Base-by-base conservation (phyloP, 2,329 filamentous ascomycete species). In the Colletotrichum simmondsii region DNA sequence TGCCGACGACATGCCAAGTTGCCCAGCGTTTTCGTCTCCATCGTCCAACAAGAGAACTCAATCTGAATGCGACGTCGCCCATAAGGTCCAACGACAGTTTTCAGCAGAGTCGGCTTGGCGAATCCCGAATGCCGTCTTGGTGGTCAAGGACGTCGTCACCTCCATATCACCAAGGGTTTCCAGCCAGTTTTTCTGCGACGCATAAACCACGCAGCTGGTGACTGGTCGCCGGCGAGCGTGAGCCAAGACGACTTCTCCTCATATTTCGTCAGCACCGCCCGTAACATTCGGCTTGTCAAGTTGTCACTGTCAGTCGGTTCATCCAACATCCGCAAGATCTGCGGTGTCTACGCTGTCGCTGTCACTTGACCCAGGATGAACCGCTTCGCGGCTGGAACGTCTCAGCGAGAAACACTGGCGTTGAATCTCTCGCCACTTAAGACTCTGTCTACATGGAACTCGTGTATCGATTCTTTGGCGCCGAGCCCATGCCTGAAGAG, bases 41-140 rank as follows among this genome's bases (percentile, higher is more conserved):
- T 59, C 30, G 35, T 30, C 32, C 32, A 46, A 16, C 65, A 59
- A 72, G 46, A 32, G 8, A 32, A 14, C 4, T 30, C 54, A 68
- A 69, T 69, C 7, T 53, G 58, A 60, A 49, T 69, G 65, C 65
- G 54, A 69, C 65, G 60, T 65, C 60, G 46, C 59, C 32, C 65
- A 37, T 19, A 26, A 65, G 19, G 35, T 19, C 59, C 42, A 26
- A 54, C 65, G 54, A 69, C 26, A 7, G 19, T 59, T 49, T 49
- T 49, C 28, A 54, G 42, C 30, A 14, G n/a, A 32, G 35, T 26
- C 11, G n/a, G 24, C 65, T 69, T 72, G 70, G 70, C 65, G 42
- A 60, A 37, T 26, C 32, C 54, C 65, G 59, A 60, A 59, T 69
- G 60, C 46, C 70, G 70, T 65, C 65, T 60, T 65, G 70, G 65